Evolutionary conservation across 371 early-diverging fungal species (phyloP), one percentile per base, ranked within the genome.

Genomic region (Nematocida sp.): DNA sequence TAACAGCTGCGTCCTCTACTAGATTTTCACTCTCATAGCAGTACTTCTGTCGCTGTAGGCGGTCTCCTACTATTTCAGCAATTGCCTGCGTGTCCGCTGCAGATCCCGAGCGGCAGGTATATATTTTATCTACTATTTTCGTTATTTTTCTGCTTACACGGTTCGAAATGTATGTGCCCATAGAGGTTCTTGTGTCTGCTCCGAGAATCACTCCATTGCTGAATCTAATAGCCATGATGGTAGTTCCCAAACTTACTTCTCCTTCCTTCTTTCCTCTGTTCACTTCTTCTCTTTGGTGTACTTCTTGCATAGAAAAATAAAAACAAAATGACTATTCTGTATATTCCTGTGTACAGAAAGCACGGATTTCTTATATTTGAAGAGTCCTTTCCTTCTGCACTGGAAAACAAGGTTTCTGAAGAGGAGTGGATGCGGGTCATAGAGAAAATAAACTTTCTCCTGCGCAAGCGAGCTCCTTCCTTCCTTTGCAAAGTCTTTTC

Each of bases 81-180:
- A 99, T 87, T 32, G 92, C 94, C 86, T 97, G 97, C 38, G 98
- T 97, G 85, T 99, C 97, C 47, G 99, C 96, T 55, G 99, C 94
- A 66, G 89, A 89, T 63, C 99, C 99, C 13, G 91, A 91, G 79
- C 95, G 89, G 85, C 97, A 97, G 84, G 94, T 94, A 86, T 90
- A 96, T 77, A 99, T 93, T 16, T 75, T 80, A 78, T 95, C 95
- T 78, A 93, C 90, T 20, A 99, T 88, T 79, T 88, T 87, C n/a
- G 95, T 95, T 71, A 99, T 87, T 86, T 99, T 99, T 86, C 96
- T 93, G 20, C 95, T 95, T 50, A 95, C 92, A 80, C 97, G 39
- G 65, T 77, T 83, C 78, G 86, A 91, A 82, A 97, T 91, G 85
- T 93, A 97, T 49, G 93, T 87, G 38, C 99, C 99, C 26, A 88